Evolutionary conservation across 805 yeast genomes (phyloP), one percentile per base, ranked within the genome.

Genomic region (Scheffersomyces ergatensis): DNA sequence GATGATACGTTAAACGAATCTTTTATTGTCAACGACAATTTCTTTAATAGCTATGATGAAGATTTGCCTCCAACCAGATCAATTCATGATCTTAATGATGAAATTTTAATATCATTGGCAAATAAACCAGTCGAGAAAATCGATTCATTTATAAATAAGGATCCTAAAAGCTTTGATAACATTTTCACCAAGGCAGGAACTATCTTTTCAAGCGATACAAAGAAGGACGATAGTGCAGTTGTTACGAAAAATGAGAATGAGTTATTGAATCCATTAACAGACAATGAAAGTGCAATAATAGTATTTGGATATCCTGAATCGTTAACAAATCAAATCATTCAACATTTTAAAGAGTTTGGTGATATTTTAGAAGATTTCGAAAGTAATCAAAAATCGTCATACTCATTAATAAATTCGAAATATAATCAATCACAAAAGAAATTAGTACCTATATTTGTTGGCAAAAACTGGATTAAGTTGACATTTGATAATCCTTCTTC

Each of bases 261-360:
- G 15, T 3, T 3, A 1, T 37, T 49, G 33, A 54, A 59, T 43
- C 57, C 67, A 12, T 51, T 63, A 43, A 42, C 49, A 32, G 44
- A 58, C 42, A 50, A 61, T 25, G 89, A 81, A 40, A 72, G 80
- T 36, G 85, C 96, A 0, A 85, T 92, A 1, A 64, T 90, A 21
- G 88, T 92, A 2, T 89, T 85, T 63, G 98, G 98, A 1, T 92
- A 88, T 58, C 89, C 95, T 1, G 95, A 89, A 53, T 72, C 80
- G 2, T 72, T 82, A 48, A 80, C 95, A 7, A 75, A 74, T 24
- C 73, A 74, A 26, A 78, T 92, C 2, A 72, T 92, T 29, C 77
- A 78, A 38, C 86, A 81, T 59, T 92, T 89, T 54, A 72, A 81
- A 18, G 84, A 83, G 51, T 88, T 83, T 60, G 98, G 98, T 16